Percentiles rank a stretch among this genome's conserved stretches.
phyloP scores from a whole-genome alignment of 2,329 filamentous ascomycete species.

The Nothomitra cinnamomea region DNA sequence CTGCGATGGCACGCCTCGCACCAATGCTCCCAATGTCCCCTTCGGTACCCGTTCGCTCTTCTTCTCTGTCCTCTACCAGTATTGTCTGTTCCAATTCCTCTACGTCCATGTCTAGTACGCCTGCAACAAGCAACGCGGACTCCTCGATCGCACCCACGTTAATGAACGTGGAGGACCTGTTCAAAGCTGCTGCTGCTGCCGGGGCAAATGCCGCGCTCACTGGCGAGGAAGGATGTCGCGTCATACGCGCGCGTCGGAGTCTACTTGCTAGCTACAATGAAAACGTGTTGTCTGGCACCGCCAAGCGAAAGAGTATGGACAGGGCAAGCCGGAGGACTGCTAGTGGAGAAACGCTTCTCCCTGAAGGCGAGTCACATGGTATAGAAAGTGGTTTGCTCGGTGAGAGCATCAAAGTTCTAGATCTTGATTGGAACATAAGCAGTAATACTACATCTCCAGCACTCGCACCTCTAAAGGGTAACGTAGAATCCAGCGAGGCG shows the following conservation, averaged over 20 bases:
- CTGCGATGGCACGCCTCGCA: not conserved
- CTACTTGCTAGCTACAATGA: constrained; percentile 7
- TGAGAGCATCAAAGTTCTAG: constrained; percentile 25
- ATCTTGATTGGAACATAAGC: constrained; percentile 17
- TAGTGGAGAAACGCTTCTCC: constrained; percentile 23
- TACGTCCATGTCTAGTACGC: constrained; percentile 41
- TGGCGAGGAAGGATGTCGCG: not conserved
- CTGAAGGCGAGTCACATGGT: constrained; percentile 21
- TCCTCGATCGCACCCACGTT: constrained; percentile 38
- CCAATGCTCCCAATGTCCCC: not conserved
- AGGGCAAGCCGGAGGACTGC: constrained; percentile 15
- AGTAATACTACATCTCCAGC: constrained; percentile 6
- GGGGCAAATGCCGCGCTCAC: not conserved
- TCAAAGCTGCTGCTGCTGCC: not conserved
- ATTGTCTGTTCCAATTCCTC: constrained; percentile 26
- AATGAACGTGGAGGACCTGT: constrained; percentile 16
- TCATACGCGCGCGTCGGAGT: not conserved
- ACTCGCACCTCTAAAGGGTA: constrained; percentile 8
- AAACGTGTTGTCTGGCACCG: constrained; percentile 8
- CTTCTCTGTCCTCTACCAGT: constrained; percentile 24
- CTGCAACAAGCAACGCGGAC: constrained; percentile 49
- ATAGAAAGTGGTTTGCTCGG: constrained; percentile 21
- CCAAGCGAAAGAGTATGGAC: constrained; percentile 11
- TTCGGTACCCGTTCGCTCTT: constrained; percentile 8
- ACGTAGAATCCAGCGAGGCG: constrained; percentile 4